Conservation (phyloP, 257 asterid genomes). For the Solanum appendiculatum region DNA sequence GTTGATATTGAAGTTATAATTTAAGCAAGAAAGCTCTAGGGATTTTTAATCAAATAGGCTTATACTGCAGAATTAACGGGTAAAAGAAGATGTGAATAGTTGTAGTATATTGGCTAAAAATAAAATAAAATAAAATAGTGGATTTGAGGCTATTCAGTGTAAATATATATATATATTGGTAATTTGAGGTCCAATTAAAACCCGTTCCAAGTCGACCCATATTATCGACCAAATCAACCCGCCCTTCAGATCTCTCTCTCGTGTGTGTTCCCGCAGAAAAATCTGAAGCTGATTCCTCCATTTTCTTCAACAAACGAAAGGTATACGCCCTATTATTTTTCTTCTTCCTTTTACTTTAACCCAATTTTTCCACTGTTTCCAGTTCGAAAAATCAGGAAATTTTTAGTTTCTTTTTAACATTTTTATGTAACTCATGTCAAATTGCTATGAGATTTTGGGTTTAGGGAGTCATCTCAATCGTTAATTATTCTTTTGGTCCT, state of each 20-base stretch:
- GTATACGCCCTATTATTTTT: background rate
- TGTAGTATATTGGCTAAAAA: background rate
- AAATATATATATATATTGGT: too few species aligned
- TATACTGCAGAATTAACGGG: background rate
- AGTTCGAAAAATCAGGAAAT: background rate
- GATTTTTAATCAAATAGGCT: background rate
- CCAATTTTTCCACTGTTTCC: background rate
- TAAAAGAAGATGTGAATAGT: background rate
- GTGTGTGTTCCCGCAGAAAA: background rate
- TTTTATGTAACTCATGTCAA: background rate
- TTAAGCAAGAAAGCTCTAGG: background rate
- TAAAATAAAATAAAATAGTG: background rate
- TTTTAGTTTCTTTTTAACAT: background rate
- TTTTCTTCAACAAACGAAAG: background rate
- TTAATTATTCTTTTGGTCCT: background rate
- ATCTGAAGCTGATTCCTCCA: background rate
- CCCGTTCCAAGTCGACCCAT: background rate
- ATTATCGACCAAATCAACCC: background rate
- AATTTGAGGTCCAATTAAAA: background rate
- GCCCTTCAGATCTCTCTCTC: background rate
- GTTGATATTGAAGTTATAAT: background rate
- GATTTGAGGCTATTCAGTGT: background rate
- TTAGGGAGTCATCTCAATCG: background rate
- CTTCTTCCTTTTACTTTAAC: background rate
- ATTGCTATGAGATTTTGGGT: background rate